Evolutionary conservation across 129 eudicot genomes (phyloP), one percentile per base, ranked within the genome.

Genomic region (Calendula officinalis): DNA sequence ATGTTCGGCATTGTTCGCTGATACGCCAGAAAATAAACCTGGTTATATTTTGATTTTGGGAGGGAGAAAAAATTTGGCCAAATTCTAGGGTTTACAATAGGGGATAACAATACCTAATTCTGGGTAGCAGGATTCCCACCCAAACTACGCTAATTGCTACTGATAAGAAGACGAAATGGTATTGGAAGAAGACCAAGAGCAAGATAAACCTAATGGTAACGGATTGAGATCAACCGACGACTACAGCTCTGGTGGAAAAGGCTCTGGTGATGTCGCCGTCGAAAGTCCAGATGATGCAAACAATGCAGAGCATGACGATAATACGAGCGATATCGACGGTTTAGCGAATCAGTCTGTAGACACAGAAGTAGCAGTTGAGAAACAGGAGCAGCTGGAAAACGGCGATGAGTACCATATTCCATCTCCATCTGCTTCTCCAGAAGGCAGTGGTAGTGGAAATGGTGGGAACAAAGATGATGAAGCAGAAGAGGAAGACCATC

Each of bases 141-240:
- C 58, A 69, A 57, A 58, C 44, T 4, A 46, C 48, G 38, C 59
- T 22, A 55, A 48, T 70, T 59, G 41, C 43, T 14, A 12, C 56
- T 39, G 35, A 41, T 9, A 4, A 33, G 35, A 57, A 36, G 39
- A 41, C 76, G 56, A 6, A 70, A 71, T 43, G 62, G 70, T 42
- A 54, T 42, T 62, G 62, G 70, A 62, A 42, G 76, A 71, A 54
- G 76, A 71, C 59, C 68, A 50, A 35, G 77, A 72, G 37, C 70
- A 62, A 62, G 71, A 73, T 22, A 45, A 46, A 66, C 78, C 72
- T 73, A 64, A 57, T 32, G 60, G 57, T 33, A 56, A 40, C 13
- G 77, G 42, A 12, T 13, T 52, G 22, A 61, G 60, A 73, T 65
- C 71, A 8, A 3, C 60, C 49, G 77, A 17, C 32, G 56, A 56